Percentiles rank a stretch among this genome's conserved stretches.
These are phyloP conservation scores for Rheum nobile DNA, from an alignment of 148 eudicot genomes.

Conservation along the genomic window DNA sequence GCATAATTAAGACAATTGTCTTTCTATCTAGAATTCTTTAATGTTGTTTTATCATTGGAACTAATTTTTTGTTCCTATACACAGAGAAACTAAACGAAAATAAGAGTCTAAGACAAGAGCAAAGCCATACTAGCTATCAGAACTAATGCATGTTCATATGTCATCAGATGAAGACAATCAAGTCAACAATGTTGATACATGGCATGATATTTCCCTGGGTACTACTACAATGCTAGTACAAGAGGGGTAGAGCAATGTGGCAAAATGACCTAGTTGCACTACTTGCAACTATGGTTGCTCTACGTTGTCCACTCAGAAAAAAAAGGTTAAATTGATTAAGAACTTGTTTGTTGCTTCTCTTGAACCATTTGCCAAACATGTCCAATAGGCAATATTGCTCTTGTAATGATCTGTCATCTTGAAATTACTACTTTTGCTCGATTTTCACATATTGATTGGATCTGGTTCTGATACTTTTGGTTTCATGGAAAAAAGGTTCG, in stretches of 20 bases:
- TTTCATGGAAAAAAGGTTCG: not conserved
- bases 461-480: not conserved
- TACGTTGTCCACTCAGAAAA: not conserved
- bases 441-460: not conserved
- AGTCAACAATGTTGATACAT: conserved; percentile 1
- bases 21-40: no score
- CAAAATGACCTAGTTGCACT: not conserved
- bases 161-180: not conserved
- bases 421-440: not conserved
- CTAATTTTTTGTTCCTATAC: no score
- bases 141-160: not conserved
- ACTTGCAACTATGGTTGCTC: not conserved
- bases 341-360: not conserved
- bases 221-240: not conserved
- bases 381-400: not conserved
- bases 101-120: no score
- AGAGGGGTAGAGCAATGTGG: not conserved
- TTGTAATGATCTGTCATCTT: not conserved
- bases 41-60: no score
- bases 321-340: not conserved
- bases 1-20: no score
- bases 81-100: no score
- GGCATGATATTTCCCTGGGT: not conserved
- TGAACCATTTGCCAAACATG: not conserved
- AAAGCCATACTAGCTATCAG: not conserved